phyloP scores from a whole-genome alignment of 192 early-diverging fungal genomes.

The Backusella luteola region DNA sequence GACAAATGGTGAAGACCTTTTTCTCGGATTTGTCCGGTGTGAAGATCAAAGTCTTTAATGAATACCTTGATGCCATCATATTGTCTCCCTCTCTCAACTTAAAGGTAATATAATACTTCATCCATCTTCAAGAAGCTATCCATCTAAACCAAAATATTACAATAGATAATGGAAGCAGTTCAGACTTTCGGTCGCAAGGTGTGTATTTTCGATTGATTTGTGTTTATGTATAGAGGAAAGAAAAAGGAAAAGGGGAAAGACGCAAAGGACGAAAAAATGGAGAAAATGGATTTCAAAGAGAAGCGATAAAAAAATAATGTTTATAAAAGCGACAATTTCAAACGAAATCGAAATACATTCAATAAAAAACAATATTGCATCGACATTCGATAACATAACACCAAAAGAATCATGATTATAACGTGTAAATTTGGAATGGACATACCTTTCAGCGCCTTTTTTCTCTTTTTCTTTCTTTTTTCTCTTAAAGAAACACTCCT shows the following conservation, averaged over 20 bases:
- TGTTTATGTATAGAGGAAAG: neutral
- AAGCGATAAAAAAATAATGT: neutral
- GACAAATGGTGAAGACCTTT: neutral
- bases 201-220: constrained; percentile 15
- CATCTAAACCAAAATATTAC: neutral
- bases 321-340: neutral
- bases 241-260: neutral
- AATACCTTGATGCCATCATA: neutral
- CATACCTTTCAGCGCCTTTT: neutral
- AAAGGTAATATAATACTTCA: constrained; percentile 3
- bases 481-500: neutral
- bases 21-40: neutral
- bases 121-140: neutral
- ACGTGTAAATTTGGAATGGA: neutral
- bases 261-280: neutral
- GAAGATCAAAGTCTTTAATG: constrained; percentile 2
- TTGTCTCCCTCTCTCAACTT: constrained; percentile 6
- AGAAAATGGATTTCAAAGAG: neutral
- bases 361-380: neutral
- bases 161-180: constrained; percentile 59
- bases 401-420: constrained; percentile 28
- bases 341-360: neutral
- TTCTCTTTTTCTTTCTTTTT: neutral
- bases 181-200: constrained; percentile 81
- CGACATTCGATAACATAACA: constrained; percentile 7